Evolutionary conservation across 164 flowering plant species (phyloP), one percentile per base, ranked within the genome.

Genomic region (Chimonanthus salicifolius): DNA sequence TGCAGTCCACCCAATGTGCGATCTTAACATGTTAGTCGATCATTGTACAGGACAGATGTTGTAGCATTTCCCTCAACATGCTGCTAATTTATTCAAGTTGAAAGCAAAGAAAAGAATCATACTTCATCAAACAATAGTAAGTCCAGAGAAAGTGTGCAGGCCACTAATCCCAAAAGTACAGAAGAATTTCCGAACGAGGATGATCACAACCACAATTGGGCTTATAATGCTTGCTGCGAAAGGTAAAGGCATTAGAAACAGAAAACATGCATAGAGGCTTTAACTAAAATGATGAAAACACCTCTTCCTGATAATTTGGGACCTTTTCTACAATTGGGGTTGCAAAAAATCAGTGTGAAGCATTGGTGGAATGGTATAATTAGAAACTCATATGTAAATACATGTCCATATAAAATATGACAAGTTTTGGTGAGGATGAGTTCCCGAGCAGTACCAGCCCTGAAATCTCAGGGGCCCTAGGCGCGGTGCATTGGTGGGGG

Each of bases 111-210:
- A 54, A 9, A 54, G 11, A 5, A 10, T 54, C 83, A 63, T 84
- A 94, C 99, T 86, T 90, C 15, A 75, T 76, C 4, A 91, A 84
- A 75, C 98, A 90, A 78, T 86, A 91, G 85, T 76, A 87, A 71
- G 92, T 91, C 94, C 98, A 95, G 44, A 89, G 2, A 72, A 82
- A 78, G 83, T 95, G 98, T 54, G 97, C 98, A 70, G 85, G 85
- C 96, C 94, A 95, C 20, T n/a, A 95, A 86, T 1, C 98, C 94
- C 51, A 91, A 68, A 0, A 91, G 83, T 5, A 95, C 94, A 10
- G 87, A 84, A 4, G 97, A 87, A 63, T 89, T 91, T 46, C 92
- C 95, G 66, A 83, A 83, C 48, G 49, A 79, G 68, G 67, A 91
- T 82, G 67, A 91, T 85, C 72, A 73, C 73, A 21, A 70, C 76